Evolutionary conservation across 805 yeast genomes (phyloP), one percentile per base, ranked within the genome.

Genomic region (Ogataea pignaliae): DNA sequence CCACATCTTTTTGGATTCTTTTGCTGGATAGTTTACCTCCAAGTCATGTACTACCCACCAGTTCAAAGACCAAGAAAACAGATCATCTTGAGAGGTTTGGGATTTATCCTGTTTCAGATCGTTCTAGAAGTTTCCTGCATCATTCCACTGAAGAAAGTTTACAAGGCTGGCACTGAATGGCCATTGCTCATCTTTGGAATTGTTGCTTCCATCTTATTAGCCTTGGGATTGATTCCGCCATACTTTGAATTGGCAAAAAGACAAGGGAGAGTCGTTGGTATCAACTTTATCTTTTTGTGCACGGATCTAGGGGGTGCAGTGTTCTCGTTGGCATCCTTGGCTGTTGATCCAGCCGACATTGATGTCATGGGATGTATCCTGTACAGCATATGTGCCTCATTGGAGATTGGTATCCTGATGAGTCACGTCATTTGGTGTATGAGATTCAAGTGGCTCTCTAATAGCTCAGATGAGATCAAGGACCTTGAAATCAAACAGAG

Each of bases 331-430:
- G 71, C 77, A 37, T 63, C 71, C 1, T 72, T 83, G 33, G 93
- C 83, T 3, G 77, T 42, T 12, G 61, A 68, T 8, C 66, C 69
- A 7, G 73, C 71, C 1, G 70, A 72, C 32, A 56, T 85, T 59
- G 97, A 90, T 61, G 62, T 79, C n/a, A 73, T 91, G 77, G 93
- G 97, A 36, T 74, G 86, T 50, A 72, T 85, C 0, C 70, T 90
- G 32, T 90, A 90, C 60, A 71, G 79, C 10, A 71, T 88, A 15
- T 89, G 90, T 31, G 79, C 89, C 3, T 78, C 64, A 1, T 58
- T 89, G 61, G 97, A 90, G 57, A 42, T 83, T 2, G 97, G 97
- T 0, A 85, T 90, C 12, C 78, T 85, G 53, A 29, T 68, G 0
- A 78, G 88, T 40, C 97, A 88, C 44, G 52, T 73, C 9, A 66